These are phyloP conservation scores for Tolypocladium cylindrosporum DNA, from an alignment of 2,329 filamentous ascomycete species.

Conservation along the genomic window DNA sequence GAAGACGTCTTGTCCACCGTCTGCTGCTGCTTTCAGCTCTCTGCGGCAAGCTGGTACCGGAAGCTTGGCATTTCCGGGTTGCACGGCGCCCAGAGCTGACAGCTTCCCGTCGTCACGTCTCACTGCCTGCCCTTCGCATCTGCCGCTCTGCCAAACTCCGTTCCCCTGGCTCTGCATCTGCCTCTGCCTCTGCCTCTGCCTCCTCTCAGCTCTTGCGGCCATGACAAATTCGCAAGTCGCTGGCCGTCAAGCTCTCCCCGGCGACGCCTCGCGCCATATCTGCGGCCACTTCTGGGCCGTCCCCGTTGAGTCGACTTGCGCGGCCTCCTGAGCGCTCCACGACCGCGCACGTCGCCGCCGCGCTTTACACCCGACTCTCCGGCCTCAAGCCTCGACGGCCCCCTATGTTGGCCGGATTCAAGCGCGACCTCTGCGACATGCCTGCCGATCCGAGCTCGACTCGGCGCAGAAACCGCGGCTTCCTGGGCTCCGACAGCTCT, in stretches of 20 bases:
- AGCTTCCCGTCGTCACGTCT: background rate
- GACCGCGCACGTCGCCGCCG: background rate
- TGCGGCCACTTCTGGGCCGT: background rate
- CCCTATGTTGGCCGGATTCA: background rate
- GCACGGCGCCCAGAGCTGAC: background rate
- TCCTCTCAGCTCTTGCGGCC: background rate
- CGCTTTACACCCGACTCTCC: background rate
- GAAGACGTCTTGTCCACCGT: background rate
- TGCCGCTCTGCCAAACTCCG: background rate
- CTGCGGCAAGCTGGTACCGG: background rate
- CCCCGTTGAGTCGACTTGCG: background rate
- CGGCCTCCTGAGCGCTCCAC: background rate
- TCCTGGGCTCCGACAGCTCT: slow-evolving; percentile 39
- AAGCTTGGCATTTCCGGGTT: slow-evolving; percentile 1
- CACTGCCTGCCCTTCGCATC: too few species aligned
- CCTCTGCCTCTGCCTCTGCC: too few species aligned
- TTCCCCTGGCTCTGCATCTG: background rate
- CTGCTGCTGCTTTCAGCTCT: too few species aligned
- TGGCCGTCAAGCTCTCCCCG: background rate
- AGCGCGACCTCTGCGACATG: slow-evolving; percentile 11
- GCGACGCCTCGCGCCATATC: background rate
- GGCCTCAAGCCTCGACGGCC: background rate
- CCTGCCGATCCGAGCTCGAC: slow-evolving; percentile 16
- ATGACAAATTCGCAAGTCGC: background rate
- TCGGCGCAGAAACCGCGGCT: slow-evolving; percentile 34